phyloP scores from a whole-genome alignment of 352 stramenopile genomes.

The Sclerospora graminicola region DNA sequence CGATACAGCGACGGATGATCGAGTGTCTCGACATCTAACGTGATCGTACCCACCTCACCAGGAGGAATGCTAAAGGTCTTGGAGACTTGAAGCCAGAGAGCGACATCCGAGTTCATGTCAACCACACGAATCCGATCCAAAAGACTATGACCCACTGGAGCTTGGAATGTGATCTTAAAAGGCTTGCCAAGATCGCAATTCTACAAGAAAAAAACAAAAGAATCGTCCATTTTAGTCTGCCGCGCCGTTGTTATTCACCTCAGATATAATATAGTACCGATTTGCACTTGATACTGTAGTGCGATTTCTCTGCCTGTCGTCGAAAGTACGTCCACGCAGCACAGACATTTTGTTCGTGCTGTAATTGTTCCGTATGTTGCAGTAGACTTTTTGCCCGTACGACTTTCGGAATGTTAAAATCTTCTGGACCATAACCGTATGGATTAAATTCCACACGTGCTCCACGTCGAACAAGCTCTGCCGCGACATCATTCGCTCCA shows the following conservation, averaged over 20 bases:
- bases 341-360: conserved; percentile 76
- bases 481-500: conserved; percentile 58
- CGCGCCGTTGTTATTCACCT: neutral
- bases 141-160: conserved; percentile 49
- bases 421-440: conserved; percentile 78
- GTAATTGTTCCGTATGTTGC: conserved; percentile 80
- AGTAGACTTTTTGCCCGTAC: conserved; percentile 68
- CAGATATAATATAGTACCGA: conserved; percentile 25
- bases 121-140: conserved; percentile 77
- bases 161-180: conserved; percentile 68
- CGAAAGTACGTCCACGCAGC: conserved; percentile 68
- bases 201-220: conserved; percentile 18
- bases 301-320: conserved; percentile 49
- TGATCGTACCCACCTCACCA: conserved; percentile 69
- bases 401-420: conserved; percentile 80
- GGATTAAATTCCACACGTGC: conserved; percentile 69
- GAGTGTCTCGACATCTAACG: conserved; percentile 70
- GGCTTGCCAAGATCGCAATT: conserved; percentile 75
- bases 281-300: conserved; percentile 66
- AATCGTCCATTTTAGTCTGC: neutral
- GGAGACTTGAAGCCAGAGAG: conserved; percentile 77
- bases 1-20: conserved; percentile 71
- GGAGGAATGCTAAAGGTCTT: conserved; percentile 77
- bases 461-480: conserved; percentile 63
- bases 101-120: conserved; percentile 74